Evolutionary conservation across 2,329 filamentous ascomycete species (phyloP), one percentile per base, ranked within the genome.

Genomic region (Penicillium sp.): DNA sequence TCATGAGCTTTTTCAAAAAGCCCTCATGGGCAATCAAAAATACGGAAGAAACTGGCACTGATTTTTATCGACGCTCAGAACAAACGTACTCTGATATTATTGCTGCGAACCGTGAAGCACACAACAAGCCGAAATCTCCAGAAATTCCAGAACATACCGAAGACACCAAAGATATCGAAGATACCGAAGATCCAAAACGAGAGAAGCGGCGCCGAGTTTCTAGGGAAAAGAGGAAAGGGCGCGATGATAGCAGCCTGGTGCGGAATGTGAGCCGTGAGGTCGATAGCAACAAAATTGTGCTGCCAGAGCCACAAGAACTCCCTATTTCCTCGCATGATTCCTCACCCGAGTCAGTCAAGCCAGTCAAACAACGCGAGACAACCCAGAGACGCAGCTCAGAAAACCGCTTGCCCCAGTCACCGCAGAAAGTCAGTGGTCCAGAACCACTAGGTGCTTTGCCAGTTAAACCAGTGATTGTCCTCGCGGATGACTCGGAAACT

Each of bases 1-100:
- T 25, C 13, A 52, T 74, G 74, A 77, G 77, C 39, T 77, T 85
- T 19, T 86, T 86, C 73, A 85, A 81, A 50, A 83, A 82, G 61
- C 79, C 82, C 47, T 71, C 77, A 23, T 82, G 80, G 78, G 78
- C 80, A n/a, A 71, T 68, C 27, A 68, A 74, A 25, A 68, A 68
- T 31, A 74, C 77, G 58, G 68, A 73, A 27, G 59, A 62, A n/a
- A 65, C 72, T 29, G 64, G 66, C 10, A 41, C 73, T 13, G 77
- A 79, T 12, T 78, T 83, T 59, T 84, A 83, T 63, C 78, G 78
- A 39, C 77, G 80, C 51, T 77, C 77, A 35, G 74, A 76, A 57
- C 77, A 80, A 49, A 71, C 78, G 3, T 82, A 79, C 61, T 72
- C 75, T 10, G 76, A 80, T 58, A 77, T 79, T 36, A 61, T 81